Base-by-base conservation (phyloP, 2,329 filamentous ascomycete genomes). In the Arachnomyces sp. region DNA sequence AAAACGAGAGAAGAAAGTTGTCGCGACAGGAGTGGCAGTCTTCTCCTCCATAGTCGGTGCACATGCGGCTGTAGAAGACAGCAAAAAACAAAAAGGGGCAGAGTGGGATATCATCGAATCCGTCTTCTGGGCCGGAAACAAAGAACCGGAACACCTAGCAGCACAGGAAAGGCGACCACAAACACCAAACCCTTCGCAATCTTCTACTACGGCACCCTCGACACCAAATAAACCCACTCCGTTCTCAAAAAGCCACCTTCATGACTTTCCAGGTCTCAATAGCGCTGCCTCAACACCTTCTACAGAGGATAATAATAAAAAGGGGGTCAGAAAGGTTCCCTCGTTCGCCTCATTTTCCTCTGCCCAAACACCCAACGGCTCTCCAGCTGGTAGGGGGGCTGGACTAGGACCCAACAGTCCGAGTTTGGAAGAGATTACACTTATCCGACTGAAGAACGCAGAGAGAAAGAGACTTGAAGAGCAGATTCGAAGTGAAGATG, bases 1-100 rank as follows among this genome's bases (percentile, higher is more conserved):
- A 3, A 63, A 64, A 40, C 69, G 69, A 42, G 69, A 73, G 47
- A 73, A 74, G 49, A 71, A 69, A 42, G 57, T 68, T 2, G 59
- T 74, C 40, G 72, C 68, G 4, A 74, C 67, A 1, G 75, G 69
- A 1, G 68, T 78, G 34, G 60, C 81, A 11, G 67, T 80, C 11
- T 81, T 73, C 55, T 60, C 63, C 3, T 77, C 75, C 3, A 68
- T 80, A 28, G 73, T 78, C 35, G 68, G 72, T 39, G 75, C 77
- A 1, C 72, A 78, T 51, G 66, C 73, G 3, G 75, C 75, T 7
- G 71, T 79, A 2, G 52, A 68, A 31, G 74, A 78, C 46, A 66
- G 64, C 38, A 61, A 63, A 40, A 67, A 64, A 17, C 54, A 59
- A 36, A 40, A 56, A n/a, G 63, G 63, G 21, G 52, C 51, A 2